Evolutionary conservation across 2,329 filamentous ascomycete genomes (phyloP), one percentile per base, ranked within the genome.

Genomic region (Sphaerulina populicola): DNA sequence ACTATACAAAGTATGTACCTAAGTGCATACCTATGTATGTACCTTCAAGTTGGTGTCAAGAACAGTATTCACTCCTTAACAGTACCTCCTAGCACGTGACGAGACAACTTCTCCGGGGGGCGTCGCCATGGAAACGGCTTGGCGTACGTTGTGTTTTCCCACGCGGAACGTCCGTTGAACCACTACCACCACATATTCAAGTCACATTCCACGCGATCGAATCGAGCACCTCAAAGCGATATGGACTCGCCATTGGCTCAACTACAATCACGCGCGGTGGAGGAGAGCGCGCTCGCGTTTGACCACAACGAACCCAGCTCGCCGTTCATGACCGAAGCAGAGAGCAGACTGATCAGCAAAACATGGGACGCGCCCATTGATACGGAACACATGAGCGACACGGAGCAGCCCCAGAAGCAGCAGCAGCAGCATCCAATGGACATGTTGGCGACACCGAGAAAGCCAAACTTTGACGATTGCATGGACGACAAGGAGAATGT

Each of bases 241-340:
- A 62, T 63, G 61, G 60, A 62, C 6, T 59, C 55, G 14, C 57
- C 60, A 10, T 52, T 54, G 14, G 42, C 42, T 14, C 53, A 52
- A 38, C 30, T 44, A 12, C 27, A 44, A 9, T 46, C 51, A 8
- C 51, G 52, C 33, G 38, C 4, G 6, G 6, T 31, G 9, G 59
- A 60, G 12, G 52, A 54, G 45, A 58, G 59, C 54, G 54, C 56
- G 37, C 31, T 57, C 44, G 31, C 52, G 27, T 51, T 64, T 15
- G 65, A 72, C 56, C 66, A 72, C 39, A 59, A 63, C 43, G 61
- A 61, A 14, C 68, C 67, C 5, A 75, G 72, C 49, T 76, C 74
- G 35, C 74, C 74, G 11, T 77, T 76, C 59, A 61, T 73, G n/a
- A 64, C 69, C 38, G 68, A 74, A 48, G 60, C 75, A 45, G 69